Evolutionary conservation across 73 alveolate species (phyloP).

Genomic region (Halteria grandinella): DNA sequence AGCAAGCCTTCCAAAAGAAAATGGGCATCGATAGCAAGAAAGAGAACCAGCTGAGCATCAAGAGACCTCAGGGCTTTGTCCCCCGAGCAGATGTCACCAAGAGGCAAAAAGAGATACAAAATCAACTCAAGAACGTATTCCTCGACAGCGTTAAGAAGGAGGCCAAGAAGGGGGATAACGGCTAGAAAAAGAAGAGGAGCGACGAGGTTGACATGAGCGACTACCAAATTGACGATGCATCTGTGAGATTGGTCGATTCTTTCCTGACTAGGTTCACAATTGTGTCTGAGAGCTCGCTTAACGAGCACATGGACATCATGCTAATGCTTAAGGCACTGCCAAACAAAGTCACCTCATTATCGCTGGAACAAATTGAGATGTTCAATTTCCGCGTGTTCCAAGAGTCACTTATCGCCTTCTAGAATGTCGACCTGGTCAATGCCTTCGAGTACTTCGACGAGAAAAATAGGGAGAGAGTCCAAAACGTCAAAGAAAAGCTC

Average conservation of each 20-base stretch:
- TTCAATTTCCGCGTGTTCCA: conserved; percentile 54
- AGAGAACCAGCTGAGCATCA: background rate
- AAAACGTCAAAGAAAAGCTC: conserved; percentile 42
- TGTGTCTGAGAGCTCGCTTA: conserved; percentile 62
- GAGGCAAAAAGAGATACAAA: conserved; percentile 9
- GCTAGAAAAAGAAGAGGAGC: too few species aligned
- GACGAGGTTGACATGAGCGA: conserved; percentile 21
- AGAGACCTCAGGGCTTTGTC: background rate
- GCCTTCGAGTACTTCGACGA: conserved; percentile 70
- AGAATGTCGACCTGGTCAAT: conserved; percentile 54
- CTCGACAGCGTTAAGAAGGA: conserved; percentile 5
- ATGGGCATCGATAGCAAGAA: background rate
- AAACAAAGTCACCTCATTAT: background rate
- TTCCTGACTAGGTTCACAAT: conserved; percentile 59
- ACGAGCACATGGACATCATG: conserved; percentile 57
- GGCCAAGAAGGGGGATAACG: conserved; percentile 10
- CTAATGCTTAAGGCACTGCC: conserved; percentile 66
- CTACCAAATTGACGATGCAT: conserved; percentile 35
- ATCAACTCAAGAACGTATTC: conserved; percentile 8
- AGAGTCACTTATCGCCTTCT: conserved; percentile 62
- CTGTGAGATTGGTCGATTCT: conserved; percentile 38
- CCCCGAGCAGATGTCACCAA: background rate
- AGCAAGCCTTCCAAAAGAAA: background rate
- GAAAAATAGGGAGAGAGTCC: conserved; percentile 69
- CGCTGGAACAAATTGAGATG: conserved; percentile 18